A percentile compares a stretch with the other conserved stretches of the same genome.
phyloP scores from a whole-genome alignment of 176 grass and related monocot species.

The Aegilops sharonensis region DNA sequence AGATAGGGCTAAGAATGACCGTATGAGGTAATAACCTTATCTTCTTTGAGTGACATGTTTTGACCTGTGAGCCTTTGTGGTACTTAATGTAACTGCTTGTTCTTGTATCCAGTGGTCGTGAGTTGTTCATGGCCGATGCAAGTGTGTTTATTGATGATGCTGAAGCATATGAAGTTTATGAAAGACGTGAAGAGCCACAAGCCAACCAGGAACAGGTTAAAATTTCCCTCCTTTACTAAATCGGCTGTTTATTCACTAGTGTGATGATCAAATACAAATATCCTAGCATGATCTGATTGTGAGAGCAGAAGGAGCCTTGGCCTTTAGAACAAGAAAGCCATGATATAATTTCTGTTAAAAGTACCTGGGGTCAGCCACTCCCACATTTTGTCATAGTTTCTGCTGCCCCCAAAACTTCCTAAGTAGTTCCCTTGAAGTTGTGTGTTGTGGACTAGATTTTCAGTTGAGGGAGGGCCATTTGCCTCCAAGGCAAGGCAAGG shows the following conservation, averaged over 20 bases:
- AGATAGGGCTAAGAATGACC: conserved; percentile 96
- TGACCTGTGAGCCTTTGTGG: neutral
- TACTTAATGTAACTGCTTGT: conserved; percentile 21
- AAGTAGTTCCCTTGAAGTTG: neutral
- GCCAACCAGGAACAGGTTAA: conserved; percentile 59
- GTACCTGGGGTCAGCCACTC: neutral
- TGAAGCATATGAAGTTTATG: conserved; percentile 94
- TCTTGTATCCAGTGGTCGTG: conserved; percentile 81
- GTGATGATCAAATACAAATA: neutral
- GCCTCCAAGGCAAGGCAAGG: neutral
- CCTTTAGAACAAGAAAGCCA: neutral
- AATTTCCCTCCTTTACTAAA: conserved; percentile 11
- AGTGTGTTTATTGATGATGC: conserved; percentile 96
- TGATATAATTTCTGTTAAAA: neutral
- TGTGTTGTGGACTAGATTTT: neutral
- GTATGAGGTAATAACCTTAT: conserved; percentile 83
- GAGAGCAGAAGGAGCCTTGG: neutral
- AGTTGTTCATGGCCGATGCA: conserved; percentile 89
- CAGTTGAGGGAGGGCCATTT: neutral
- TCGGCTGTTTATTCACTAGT: conserved; percentile 1
- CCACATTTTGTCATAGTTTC: neutral
- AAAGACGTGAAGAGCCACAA: conserved; percentile 63
- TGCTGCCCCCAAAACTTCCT: neutral
- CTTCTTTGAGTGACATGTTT: conserved; percentile 13
- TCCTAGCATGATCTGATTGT: conserved; percentile 7